These are phyloP conservation scores for Calocera viscosa DNA, from an alignment of 768 basidiomycete species.

Conservation along the genomic window DNA sequence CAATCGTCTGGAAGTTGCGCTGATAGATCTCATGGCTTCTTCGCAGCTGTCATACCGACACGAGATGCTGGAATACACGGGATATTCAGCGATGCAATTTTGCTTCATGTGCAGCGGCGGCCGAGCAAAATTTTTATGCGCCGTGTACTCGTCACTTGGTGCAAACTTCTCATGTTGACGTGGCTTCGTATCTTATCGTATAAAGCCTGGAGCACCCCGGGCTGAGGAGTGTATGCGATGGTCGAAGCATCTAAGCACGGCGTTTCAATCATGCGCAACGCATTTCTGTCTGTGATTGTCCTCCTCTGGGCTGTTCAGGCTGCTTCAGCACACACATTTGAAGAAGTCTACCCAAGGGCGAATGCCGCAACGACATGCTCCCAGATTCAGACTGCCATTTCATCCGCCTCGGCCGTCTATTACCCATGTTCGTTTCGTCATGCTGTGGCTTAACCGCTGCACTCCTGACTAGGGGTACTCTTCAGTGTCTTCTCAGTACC, in stretches of 20 bases:
- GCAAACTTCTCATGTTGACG: too few species aligned
- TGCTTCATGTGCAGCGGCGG: too few species aligned
- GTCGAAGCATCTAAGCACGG: neutral
- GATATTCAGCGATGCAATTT: too few species aligned
- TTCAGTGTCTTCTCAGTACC: conserved; percentile 25
- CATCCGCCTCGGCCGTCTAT: conserved; percentile 37
- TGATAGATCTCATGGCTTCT: too few species aligned
- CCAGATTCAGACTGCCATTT: conserved; percentile 21
- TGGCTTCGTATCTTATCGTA: too few species aligned
- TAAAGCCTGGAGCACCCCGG: too few species aligned
- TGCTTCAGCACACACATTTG: neutral
- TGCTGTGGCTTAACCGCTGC: conserved; percentile 11
- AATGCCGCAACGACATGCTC: neutral
- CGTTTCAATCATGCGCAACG: neutral
- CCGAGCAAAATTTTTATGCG: too few species aligned
- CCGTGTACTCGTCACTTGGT: too few species aligned
- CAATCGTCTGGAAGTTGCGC: too few species aligned
- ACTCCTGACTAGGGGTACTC: neutral
- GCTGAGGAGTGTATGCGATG: neutral
- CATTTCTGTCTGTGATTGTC: neutral
- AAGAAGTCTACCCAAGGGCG: neutral
- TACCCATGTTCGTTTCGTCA: conserved; percentile 32
- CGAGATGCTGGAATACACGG: too few species aligned
- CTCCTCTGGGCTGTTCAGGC: neutral
- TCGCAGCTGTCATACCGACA: too few species aligned